Evolutionary conservation across 2,329 filamentous ascomycete genomes (phyloP).

Genomic region (Elsinoe perseae): DNA sequence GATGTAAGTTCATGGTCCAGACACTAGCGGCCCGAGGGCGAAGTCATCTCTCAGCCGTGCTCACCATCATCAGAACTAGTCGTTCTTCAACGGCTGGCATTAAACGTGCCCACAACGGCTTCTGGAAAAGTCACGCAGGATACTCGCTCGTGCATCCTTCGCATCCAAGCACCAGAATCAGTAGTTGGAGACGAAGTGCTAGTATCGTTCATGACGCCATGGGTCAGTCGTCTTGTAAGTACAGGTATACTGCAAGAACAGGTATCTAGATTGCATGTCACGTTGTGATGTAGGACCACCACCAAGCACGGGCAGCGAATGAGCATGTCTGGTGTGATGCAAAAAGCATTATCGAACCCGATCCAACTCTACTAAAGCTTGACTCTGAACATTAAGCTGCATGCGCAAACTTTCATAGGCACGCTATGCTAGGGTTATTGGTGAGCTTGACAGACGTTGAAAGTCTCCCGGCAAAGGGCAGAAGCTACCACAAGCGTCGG

Average conservation of each 20-base stretch:
- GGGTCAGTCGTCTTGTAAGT: too few relatives aligned
- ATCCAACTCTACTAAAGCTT: not conserved
- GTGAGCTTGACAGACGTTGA: not conserved
- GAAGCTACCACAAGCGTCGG: not conserved
- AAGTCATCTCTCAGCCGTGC: not conserved
- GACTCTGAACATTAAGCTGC: too few relatives aligned
- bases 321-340: not conserved
- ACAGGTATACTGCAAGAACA: too few relatives aligned
- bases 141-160: not conserved
- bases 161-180: not conserved
- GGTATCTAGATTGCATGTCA: too few relatives aligned
- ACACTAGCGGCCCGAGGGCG: not conserved
- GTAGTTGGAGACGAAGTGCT: not conserved
- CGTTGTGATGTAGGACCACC: too few relatives aligned
- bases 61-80: slow-evolving; percentile 1
- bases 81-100: not conserved
- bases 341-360: slow-evolving; percentile 1
- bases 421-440: not conserved
- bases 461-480: not conserved
- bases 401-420: too few relatives aligned
- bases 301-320: too few relatives aligned
- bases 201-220: not conserved
- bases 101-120: slow-evolving; percentile 6
- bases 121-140: slow-evolving; percentile 9
- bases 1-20: not conserved